These are phyloP conservation scores for Neofusicoccum cordaticola DNA, from an alignment of 2,329 filamentous ascomycete species.

Conservation along the genomic window DNA sequence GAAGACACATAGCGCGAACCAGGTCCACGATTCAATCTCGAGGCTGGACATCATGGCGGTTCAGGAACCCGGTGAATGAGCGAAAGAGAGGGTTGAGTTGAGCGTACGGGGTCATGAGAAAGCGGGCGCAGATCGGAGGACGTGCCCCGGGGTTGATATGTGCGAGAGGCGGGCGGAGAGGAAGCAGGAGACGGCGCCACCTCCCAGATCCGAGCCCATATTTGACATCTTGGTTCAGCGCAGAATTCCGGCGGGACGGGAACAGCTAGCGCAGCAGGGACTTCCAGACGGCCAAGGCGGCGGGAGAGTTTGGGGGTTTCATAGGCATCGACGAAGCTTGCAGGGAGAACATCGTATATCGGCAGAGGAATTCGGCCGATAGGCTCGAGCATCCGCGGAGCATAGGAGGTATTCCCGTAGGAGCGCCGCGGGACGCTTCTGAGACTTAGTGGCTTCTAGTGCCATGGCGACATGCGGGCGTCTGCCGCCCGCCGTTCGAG, in stretches of 20 bases:
- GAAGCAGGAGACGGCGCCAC: neutral
- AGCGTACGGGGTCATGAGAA: neutral
- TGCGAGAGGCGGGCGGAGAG: neutral
- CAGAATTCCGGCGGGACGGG: neutral
- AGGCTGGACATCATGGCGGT: constrained; percentile 23
- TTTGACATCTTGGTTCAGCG: neutral
- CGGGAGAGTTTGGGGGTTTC: neutral
- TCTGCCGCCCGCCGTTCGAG: constrained; percentile 1
- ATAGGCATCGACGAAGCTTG: neutral
- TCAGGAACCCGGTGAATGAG: neutral
- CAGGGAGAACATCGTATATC: neutral
- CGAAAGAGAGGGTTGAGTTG: neutral
- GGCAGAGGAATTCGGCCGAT: neutral
- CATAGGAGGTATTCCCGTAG: neutral
- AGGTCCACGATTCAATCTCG: constrained; percentile 46
- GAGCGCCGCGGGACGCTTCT: neutral
- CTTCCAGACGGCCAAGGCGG: neutral
- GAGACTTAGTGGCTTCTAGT: constrained; percentile 11
- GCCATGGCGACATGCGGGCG: constrained; percentile 1
- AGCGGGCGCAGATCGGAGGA: neutral
- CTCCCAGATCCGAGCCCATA: neutral
- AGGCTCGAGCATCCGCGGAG: neutral
- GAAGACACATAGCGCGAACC: constrained; percentile 41
- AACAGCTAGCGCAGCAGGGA: neutral
- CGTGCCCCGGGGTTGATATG: neutral